Conservation (phyloP, 305 asterid species). For the Solanum aculeatissimum region DNA sequence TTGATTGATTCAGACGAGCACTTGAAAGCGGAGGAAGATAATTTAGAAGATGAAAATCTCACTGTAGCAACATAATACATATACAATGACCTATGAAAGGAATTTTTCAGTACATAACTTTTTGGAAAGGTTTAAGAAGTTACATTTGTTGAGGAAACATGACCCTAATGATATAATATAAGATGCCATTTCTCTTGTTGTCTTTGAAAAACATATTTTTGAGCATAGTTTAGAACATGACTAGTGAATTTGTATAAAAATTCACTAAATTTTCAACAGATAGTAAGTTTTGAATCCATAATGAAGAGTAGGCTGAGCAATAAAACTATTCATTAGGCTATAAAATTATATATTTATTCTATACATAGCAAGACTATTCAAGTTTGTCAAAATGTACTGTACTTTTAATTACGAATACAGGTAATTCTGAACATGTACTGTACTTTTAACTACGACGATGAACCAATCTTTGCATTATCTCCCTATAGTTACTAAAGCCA, state of each 20-base stretch:
- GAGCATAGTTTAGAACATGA: too few relatives aligned
- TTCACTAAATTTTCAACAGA: too few relatives aligned
- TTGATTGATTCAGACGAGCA: slow-evolving; percentile 17
- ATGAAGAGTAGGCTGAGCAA: too few relatives aligned
- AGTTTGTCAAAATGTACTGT: not conserved
- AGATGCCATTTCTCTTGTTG: too few relatives aligned
- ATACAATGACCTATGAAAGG: not conserved
- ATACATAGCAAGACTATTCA: not conserved
- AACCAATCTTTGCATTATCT: not conserved
- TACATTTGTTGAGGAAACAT: not conserved
- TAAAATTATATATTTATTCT: not conserved
- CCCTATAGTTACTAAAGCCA: slow-evolving; percentile 31
- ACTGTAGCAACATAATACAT: slow-evolving; percentile 44
- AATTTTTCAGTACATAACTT: not conserved
- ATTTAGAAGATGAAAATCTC: slow-evolving; percentile 37
- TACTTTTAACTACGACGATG: not conserved
- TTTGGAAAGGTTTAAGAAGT: too few relatives aligned
- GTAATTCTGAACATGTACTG: not conserved
- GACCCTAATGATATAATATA: not conserved
- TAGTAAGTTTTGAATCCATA: too few relatives aligned
- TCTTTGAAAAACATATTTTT: too few relatives aligned
- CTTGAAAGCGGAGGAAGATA: not conserved
- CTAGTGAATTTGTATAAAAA: too few relatives aligned
- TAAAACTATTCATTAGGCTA: not conserved
- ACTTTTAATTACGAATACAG: not conserved